Conservation (phyloP, 169 alveolate species). For the Eimeria sp. region DNA sequence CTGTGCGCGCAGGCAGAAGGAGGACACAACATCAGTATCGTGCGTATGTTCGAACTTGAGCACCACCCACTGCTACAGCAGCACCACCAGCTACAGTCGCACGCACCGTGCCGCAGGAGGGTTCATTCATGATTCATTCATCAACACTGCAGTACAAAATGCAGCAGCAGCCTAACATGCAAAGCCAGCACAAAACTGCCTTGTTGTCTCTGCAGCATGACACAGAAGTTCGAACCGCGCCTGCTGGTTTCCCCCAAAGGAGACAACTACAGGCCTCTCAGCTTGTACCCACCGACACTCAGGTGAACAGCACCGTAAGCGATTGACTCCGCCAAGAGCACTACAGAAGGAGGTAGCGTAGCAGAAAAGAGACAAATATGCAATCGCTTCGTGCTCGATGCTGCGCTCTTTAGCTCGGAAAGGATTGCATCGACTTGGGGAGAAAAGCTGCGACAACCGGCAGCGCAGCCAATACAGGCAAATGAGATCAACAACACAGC, state of each 20-base stretch:
- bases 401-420: conserved; percentile 30
- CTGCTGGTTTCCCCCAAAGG: not conserved
- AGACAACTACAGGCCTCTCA: not conserved
- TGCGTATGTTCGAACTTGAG: not conserved
- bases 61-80: not conserved
- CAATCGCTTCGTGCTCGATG: not conserved
- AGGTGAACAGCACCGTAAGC: conserved; percentile 63
- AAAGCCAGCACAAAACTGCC: not conserved
- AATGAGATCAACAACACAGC: not conserved
- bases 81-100: not conserved
- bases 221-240: not conserved
- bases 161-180: not conserved
- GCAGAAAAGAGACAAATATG: conserved; percentile 83
- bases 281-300: conserved; percentile 46
- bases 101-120: not conserved
- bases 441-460: conserved; percentile 61
- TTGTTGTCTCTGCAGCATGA: not conserved
- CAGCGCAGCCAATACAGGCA: not conserved
- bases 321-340: conserved; percentile 78
- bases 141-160: not conserved
- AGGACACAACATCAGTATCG: not conserved
- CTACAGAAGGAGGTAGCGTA: conserved; percentile 84
- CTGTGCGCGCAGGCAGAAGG: not conserved
- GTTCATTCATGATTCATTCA: not conserved
- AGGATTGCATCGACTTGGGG: conserved; percentile 81